phyloP scores from a whole-genome alignment of 805 yeast genomes.

The Geotrichum ghanense region DNA sequence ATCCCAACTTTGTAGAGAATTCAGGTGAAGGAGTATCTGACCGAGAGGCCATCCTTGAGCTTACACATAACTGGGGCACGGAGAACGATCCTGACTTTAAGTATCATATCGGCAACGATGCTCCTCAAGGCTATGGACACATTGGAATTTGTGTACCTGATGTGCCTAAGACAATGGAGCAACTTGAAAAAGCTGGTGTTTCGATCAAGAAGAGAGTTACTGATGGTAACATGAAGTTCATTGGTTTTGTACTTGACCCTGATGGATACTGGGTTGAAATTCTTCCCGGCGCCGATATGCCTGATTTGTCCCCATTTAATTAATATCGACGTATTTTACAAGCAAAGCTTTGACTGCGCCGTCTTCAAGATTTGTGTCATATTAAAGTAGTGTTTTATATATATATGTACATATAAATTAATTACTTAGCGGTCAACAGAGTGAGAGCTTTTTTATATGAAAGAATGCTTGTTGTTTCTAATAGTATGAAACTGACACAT shows the following conservation, averaged over 20 bases:
- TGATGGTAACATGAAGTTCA: conserved; percentile 40
- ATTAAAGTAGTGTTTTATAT: not conserved
- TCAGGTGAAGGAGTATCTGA: conserved; percentile 24
- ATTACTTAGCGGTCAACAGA: no score
- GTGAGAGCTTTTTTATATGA: no score
- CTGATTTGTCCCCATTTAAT: conserved; percentile 10
- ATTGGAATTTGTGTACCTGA: conserved; percentile 63
- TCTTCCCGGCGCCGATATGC: conserved; percentile 31
- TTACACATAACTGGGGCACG: conserved; percentile 95
- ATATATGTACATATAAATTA: no score
- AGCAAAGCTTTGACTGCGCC: not conserved
- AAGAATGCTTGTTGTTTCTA: no score
- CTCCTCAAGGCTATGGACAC: conserved; percentile 80
- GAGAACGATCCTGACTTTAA: conserved; percentile 63
- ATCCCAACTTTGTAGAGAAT: conserved; percentile 33
- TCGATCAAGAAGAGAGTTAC: conserved; percentile 35
- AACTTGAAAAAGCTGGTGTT: conserved; percentile 36
- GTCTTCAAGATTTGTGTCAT: not conserved
- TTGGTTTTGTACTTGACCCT: conserved; percentile 78
- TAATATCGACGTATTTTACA: not conserved
- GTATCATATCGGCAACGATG: conserved; percentile 76
- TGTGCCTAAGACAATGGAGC: conserved; percentile 38
- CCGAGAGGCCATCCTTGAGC: conserved; percentile 67
- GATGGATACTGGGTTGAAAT: conserved; percentile 84
- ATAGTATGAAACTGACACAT: no score